Percentiles rank a stretch among this genome's conserved stretches.
Conservation (phyloP, 2,329 filamentous ascomycete genomes). For the Aspergillus pseudonomiae region DNA sequence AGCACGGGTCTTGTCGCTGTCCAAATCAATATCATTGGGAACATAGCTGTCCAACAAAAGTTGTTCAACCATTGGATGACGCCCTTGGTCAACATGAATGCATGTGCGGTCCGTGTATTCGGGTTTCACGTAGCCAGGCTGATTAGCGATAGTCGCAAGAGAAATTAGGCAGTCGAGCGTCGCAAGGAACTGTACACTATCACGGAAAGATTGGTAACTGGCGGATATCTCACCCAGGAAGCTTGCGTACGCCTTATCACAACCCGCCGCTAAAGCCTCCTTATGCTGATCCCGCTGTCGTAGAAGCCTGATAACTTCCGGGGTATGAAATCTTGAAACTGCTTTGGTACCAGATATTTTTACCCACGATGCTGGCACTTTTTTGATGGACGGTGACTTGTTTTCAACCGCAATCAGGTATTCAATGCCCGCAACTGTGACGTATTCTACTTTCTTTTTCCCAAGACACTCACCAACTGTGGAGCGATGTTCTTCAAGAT, state of each 20-base stretch:
- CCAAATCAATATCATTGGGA: constrained; percentile 79
- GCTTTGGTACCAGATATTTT: constrained; percentile 96
- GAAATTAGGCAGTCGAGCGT: constrained; percentile 89
- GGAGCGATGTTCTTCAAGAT: constrained; percentile 75
- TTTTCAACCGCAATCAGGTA: constrained; percentile 93
- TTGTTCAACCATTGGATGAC: constrained; percentile 96
- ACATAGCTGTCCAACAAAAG: constrained; percentile 85
- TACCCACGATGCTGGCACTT: constrained; percentile 89
- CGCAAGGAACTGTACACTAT: constrained; percentile 82
- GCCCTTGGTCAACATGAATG: constrained; percentile 72
- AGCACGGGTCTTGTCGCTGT: constrained; percentile 67
- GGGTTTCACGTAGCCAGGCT: constrained; percentile 87
- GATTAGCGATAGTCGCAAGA: constrained; percentile 77
- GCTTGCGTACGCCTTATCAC: constrained; percentile 76
- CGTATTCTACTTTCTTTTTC: constrained; percentile 74
- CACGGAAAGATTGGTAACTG: constrained; percentile 88
- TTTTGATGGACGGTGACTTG: constrained; percentile 68
- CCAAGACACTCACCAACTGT: constrained; percentile 73
- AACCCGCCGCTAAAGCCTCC: constrained; percentile 88
- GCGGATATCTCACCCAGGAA: constrained; percentile 74
- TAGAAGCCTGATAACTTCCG: constrained; percentile 80
- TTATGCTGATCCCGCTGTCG: constrained; percentile 92
- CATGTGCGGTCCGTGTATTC: constrained; percentile 65
- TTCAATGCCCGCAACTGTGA: constrained; percentile 86
- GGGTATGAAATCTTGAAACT: constrained; percentile 89